Evolutionary conservation across 768 basidiomycete species (phyloP), one percentile per base, ranked within the genome.

Genomic region (Suillus brevipes): DNA sequence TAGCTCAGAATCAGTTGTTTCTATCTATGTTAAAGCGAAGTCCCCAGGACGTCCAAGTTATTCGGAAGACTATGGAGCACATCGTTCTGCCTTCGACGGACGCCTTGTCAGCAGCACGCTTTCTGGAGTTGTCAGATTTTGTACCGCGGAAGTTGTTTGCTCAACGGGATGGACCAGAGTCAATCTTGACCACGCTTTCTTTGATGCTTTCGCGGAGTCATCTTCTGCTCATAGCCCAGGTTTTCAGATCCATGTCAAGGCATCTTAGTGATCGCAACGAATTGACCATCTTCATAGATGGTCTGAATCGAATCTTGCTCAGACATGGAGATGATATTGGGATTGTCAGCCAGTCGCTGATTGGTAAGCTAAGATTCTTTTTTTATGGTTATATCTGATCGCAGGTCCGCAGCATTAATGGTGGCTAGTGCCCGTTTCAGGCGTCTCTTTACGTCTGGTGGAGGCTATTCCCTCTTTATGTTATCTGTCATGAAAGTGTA

Each of bases 391-490:
- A 58, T 53, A 38, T n/a, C 59, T 42, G n/a, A 55, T n/a, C 20
- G n/a, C 25, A 53, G 31, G 6, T 65, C 23, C 60, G 18, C 64
- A 90, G 90, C 87, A 7, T 80, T 89, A 37, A 88, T 91, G 88
- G 84, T 87, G 18, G 91, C 91, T 0, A 88, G 86, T 60, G 90
- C 90, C 9, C 85, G 91, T 20, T 94, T 92, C 70, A 82, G 85
- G 37, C 85, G 91, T n/a, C 74, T 94, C 23, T 91, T 93, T 73
- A 85, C 85, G 8, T 86, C 89, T 2, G 87, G 87, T 18, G 86
- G 86, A 37, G 90, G 87, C 31, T 94, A 91, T 72, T 84, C 83
- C 4, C 80, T 93, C 34, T 91, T 92, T 75, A 89, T 94, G 83
- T 88, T 90, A 0, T 82, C 83, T 4, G 77, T 94, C 14, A 74